phyloP scores from a whole-genome alignment of 208 protist species.

The Acanthamoeba triangularis region DNA sequence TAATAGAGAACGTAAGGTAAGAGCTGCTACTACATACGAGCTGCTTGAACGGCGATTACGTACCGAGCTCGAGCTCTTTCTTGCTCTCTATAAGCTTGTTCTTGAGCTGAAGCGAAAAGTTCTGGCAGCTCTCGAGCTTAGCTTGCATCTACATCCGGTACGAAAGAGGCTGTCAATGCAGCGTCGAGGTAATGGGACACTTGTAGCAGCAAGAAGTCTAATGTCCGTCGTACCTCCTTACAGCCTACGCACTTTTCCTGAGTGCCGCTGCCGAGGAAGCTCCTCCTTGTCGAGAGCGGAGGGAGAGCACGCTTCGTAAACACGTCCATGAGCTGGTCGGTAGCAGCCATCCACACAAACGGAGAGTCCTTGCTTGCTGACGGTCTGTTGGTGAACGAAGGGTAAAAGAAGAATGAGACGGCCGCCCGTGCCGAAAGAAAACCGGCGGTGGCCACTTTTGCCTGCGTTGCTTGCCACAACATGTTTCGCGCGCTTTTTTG shows the following conservation, averaged over 20 bases:
- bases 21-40: no score
- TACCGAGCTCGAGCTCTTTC: conserved; percentile 12
- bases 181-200: background rate
- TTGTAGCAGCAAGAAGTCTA: background rate
- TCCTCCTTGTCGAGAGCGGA: background rate
- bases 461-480: no score
- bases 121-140: background rate
- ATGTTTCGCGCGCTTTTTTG: no score
- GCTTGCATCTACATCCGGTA: background rate
- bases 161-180: background rate
- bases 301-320: background rate
- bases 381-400: no score
- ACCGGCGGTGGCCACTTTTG: no score
- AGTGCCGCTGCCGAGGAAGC: background rate
- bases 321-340: background rate
- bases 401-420: no score
- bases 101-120: background rate
- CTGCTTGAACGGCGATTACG: background rate
- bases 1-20: background rate
- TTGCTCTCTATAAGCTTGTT: background rate
- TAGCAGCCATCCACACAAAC: background rate
- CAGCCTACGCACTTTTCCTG: background rate
- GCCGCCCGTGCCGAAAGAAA: no score
- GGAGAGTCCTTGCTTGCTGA: no score
- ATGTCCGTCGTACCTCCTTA: background rate